phyloP scores from a whole-genome alignment of 805 yeast species.

The Yarrowia deformans region DNA sequence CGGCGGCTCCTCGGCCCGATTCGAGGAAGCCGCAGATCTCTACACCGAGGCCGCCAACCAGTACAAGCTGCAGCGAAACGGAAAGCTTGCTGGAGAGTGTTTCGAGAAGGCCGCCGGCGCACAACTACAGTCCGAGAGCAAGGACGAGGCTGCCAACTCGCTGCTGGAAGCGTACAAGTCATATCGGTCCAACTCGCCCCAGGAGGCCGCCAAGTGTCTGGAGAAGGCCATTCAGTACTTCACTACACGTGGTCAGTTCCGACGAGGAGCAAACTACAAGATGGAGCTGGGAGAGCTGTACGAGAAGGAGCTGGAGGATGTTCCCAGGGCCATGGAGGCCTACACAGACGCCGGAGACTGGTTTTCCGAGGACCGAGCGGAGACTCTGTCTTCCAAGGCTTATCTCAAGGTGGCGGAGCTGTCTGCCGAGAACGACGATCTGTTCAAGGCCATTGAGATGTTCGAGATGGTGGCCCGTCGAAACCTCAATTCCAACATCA shows the following conservation, averaged over 20 bases:
- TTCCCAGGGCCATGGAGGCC: constrained; percentile 70
- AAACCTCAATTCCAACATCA: constrained; percentile 72
- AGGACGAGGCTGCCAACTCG: constrained; percentile 91
- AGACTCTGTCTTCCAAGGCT: constrained; percentile 87
- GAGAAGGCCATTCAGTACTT: constrained; percentile 81
- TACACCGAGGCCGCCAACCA: constrained; percentile 93
- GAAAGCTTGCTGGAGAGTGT: constrained; percentile 73
- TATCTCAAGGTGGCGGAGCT: constrained; percentile 89
- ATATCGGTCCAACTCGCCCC: constrained; percentile 74
- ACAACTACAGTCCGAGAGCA: constrained; percentile 74
- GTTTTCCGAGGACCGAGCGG: constrained; percentile 92
- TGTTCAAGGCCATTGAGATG: constrained; percentile 73
- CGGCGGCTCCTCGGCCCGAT: constrained; percentile 64
- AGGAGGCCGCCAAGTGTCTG: constrained; percentile 73
- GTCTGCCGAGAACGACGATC: constrained; percentile 76
- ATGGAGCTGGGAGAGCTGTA: constrained; percentile 88
- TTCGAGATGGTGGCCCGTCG: constrained; percentile 82
- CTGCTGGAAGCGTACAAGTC: constrained; percentile 90
- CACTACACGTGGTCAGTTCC: constrained; percentile 89
- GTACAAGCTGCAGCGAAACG: constrained; percentile 76
- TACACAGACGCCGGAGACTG: constrained; percentile 97
- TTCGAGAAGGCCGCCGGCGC: constrained; percentile 86
- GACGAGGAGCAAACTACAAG: constrained; percentile 94
- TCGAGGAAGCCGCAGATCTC: constrained; percentile 91
- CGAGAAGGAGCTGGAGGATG: constrained; percentile 75